Base-by-base conservation (phyloP, 768 basidiomycete species). In the Jaapia argillacea region DNA sequence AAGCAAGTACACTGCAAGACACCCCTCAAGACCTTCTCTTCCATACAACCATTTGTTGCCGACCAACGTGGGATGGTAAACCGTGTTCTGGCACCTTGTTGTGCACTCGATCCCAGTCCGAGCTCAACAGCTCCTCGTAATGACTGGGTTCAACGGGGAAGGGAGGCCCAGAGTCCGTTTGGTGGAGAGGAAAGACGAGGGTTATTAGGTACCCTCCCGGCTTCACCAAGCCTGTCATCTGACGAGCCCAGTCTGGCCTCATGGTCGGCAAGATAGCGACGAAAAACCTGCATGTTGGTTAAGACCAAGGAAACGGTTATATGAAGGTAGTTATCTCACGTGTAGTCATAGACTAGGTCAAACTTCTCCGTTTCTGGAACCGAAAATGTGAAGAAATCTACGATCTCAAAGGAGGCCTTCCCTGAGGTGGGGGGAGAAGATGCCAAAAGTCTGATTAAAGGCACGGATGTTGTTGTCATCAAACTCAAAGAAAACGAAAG, bases 301-400 rank as follows among this genome's bases (percentile, higher is more conserved):
- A 10, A 10, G 16, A 33, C 16, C 28, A 16, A 16, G 14, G 21
- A 14, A 13, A 22, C 16, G 24, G 1, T 24, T 13, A 28, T 13
- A 23, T 24, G 14, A 18, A 27, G 44, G 35, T n/a, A n/a, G n/a
- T n/a, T n/a, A n/a, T 38, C 51, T 53, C 40, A 68, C 74, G 81
- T 83, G 54, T 80, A 81, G 55, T 85, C 83, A 51, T 77, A 80
- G 4, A 81, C 61, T 12, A 85, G 55, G 47, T 78, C 74, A 49
- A 74, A 81, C 5, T 52, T 55, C 27, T 67, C 61, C 1, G 38
- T 44, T 3, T 53, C 52, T 2, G 56, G 48, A 16, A 66, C 53
- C 12, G 56, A 46, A 37, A 72, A 65, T 4, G 54, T 49, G 61
- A 84, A 84, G 61, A 83, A 85, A 56, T 83, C 75, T 1, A 54